Evolutionary conservation across 1,284 basidiomycete genomes (phyloP).

Genomic region (Cerioporus squamosus): DNA sequence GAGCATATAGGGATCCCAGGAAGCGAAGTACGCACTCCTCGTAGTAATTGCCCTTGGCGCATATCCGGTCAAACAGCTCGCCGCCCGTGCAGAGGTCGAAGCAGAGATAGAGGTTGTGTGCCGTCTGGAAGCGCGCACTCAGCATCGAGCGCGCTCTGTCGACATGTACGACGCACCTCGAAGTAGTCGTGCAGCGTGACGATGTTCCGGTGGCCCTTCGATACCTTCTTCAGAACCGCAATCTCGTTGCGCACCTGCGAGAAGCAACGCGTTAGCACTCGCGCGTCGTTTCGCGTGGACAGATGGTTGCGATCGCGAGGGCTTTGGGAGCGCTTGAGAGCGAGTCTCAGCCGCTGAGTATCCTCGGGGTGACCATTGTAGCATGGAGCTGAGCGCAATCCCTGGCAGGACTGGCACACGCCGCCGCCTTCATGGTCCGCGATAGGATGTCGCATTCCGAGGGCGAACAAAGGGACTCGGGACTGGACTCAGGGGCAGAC

Average conservation of each 20-base stretch:
- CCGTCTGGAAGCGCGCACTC: slow-evolving; percentile 55
- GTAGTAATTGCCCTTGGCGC: slow-evolving; percentile 96
- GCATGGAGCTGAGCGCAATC: too few relatives aligned
- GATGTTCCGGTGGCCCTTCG: slow-evolving; percentile 88
- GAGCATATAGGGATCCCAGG: slow-evolving; percentile 1
- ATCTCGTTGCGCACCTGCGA: slow-evolving; percentile 94
- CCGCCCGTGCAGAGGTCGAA: slow-evolving; percentile 98
- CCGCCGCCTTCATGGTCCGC: too few relatives aligned
- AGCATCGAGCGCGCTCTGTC: neutral
- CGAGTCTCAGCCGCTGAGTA: too few relatives aligned
- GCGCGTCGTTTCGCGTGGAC: neutral
- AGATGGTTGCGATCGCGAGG: slow-evolving; percentile 17
- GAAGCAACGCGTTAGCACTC: slow-evolving; percentile 1
- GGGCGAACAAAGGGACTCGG: neutral
- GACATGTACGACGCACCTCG: slow-evolving; percentile 60
- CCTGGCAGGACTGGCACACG: too few relatives aligned
- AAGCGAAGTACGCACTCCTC: slow-evolving; percentile 73
- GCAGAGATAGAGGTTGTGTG: slow-evolving; percentile 93
- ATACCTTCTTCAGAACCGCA: slow-evolving; percentile 92
- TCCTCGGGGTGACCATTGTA: too few relatives aligned
- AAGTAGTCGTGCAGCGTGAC: slow-evolving; percentile 97
- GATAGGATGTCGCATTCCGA: too few relatives aligned
- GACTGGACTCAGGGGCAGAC: slow-evolving; percentile 27
- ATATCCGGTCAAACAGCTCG: slow-evolving; percentile 98
- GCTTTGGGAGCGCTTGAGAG: too few relatives aligned